These are phyloP conservation scores for Myrica gale DNA, from an alignment of 306 rosid species.

Conservation along the genomic window DNA sequence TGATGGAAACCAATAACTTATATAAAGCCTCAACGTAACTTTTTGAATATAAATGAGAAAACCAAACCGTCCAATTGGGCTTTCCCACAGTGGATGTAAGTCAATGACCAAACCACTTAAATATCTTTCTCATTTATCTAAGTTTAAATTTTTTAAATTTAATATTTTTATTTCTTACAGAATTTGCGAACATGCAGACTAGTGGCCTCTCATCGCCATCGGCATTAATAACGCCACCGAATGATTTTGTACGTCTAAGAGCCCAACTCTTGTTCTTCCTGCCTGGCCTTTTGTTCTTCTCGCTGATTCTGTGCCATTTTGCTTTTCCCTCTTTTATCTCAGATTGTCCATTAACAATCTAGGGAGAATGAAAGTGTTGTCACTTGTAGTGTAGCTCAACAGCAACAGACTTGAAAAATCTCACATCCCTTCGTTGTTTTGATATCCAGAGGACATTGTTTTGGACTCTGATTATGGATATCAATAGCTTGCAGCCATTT, in stretches of 20 bases:
- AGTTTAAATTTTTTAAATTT: too few species aligned
- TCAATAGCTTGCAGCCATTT: background rate
- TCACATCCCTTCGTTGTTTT: background rate
- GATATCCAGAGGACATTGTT: background rate
- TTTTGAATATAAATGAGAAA: too few species aligned
- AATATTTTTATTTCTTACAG: too few species aligned
- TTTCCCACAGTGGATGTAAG: too few species aligned
- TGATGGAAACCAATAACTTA: too few species aligned
- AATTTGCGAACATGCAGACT: slow-evolving; percentile 59
- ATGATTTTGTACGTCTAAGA: background rate
- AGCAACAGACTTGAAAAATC: background rate
- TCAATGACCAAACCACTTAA: too few species aligned
- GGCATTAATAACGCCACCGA: slow-evolving; percentile 60
- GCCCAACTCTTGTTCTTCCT: background rate
- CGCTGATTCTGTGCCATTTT: background rate
- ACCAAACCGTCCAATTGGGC: too few species aligned
- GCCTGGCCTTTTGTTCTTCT: too few species aligned
- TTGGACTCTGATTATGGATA: background rate
- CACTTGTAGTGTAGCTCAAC: background rate
- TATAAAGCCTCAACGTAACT: too few species aligned
- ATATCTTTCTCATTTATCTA: too few species aligned
- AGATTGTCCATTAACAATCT: background rate
- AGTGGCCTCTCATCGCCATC: slow-evolving; percentile 71
- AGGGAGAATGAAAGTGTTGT: background rate
- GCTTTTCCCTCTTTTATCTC: background rate